Conservation (phyloP, 2,329 filamentous ascomycete species). For the Hymenoscyphus fructigenus region DNA sequence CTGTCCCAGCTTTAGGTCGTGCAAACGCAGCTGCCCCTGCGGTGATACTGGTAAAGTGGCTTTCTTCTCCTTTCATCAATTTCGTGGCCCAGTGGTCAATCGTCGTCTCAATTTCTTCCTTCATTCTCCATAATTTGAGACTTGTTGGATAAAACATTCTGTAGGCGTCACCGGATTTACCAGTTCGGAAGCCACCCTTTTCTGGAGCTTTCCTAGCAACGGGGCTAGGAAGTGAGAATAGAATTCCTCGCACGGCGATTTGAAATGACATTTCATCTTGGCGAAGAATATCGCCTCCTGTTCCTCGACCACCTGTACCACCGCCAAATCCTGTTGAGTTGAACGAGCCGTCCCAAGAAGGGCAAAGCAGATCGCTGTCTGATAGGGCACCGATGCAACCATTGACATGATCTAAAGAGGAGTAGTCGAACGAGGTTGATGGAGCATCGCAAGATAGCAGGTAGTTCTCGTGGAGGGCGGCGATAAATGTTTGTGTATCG, state of each 20-base stretch:
- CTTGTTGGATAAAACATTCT: conserved; percentile 93
- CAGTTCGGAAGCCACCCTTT: conserved; percentile 30
- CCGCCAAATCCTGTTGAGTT: conserved; percentile 55
- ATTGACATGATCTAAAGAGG: conserved; percentile 74
- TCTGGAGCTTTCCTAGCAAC: conserved; percentile 66
- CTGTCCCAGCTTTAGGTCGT: conserved; percentile 39
- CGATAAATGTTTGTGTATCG: conserved; percentile 85
- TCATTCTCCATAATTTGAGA: conserved; percentile 77
- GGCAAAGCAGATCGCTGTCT: conserved; percentile 80
- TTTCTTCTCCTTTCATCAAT: conserved; percentile 55
- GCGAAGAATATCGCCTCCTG: conserved; percentile 70
- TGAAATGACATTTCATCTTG: conserved; percentile 96
- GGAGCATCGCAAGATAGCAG: conserved; percentile 72
- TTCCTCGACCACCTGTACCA: conserved; percentile 49
- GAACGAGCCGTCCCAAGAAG: conserved; percentile 69
- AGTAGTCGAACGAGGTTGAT: conserved; percentile 50
- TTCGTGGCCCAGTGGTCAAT: conserved; percentile 68
- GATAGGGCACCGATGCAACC: conserved; percentile 86
- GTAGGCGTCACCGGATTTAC: conserved; percentile 59
- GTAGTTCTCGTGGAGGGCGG: conserved; percentile 92
- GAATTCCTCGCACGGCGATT: conserved; percentile 78
- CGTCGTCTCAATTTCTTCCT: conserved; percentile 76
- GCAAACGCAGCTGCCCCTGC: conserved; percentile 51
- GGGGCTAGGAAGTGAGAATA: conserved; percentile 82
- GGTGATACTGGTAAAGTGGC: conserved; percentile 40